Conservation (phyloP, 2,329 filamentous ascomycete species). For the Fusarium mundagurra region DNA sequence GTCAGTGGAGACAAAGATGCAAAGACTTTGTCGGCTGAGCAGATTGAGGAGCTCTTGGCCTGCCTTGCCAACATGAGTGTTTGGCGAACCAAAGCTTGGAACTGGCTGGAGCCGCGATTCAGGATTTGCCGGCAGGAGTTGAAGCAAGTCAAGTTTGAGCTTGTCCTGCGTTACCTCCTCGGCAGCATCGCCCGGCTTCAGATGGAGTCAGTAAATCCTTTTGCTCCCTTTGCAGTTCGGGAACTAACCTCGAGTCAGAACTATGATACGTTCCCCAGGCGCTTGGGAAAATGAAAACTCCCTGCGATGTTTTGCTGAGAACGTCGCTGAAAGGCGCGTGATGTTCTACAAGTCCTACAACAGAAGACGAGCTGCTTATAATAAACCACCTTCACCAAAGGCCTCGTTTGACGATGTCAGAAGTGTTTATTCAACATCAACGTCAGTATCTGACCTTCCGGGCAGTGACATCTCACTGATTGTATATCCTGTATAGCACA, state of each 20-base stretch:
- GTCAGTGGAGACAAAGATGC: background rate
- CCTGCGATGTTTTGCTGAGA: background rate
- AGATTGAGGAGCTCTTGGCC: background rate
- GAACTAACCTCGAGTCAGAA: background rate
- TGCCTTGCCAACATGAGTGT: background rate
- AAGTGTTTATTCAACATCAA: background rate
- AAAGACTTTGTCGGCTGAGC: background rate
- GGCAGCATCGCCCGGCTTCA: slow-evolving; percentile 6
- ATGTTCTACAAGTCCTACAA: background rate
- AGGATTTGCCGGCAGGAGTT: background rate
- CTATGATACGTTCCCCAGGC: background rate
- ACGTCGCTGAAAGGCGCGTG: background rate
- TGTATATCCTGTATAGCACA: background rate
- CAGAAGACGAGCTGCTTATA: background rate
- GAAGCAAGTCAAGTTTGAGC: background rate
- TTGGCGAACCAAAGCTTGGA: background rate
- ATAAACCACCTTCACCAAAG: rapidly evolving
- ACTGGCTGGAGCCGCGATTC: slow-evolving; percentile 5
- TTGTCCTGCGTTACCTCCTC: background rate
- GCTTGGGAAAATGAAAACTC: background rate
- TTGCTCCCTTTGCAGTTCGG: rapidly evolving
- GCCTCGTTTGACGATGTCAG: background rate
- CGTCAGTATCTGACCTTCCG: background rate
- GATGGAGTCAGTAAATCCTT: background rate
- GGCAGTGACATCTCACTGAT: background rate